phyloP scores from a whole-genome alignment of 352 stramenopile genomes.

The Phytophthora litchii region DNA sequence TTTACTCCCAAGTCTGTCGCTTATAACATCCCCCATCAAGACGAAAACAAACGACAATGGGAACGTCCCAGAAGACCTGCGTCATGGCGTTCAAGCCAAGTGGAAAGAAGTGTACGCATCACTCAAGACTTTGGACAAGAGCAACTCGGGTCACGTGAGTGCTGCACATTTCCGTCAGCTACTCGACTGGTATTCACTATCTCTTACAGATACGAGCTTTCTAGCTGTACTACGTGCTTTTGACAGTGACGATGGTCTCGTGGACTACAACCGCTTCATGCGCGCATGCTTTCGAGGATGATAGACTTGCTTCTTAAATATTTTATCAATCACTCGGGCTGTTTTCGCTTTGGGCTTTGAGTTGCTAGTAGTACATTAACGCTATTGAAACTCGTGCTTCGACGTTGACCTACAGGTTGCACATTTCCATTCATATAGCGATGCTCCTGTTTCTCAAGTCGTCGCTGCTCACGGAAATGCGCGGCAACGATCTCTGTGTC shows the following conservation, averaged over 20 bases:
- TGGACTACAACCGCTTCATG: constrained; percentile 85
- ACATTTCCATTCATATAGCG: constrained; percentile 32
- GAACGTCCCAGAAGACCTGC: constrained; percentile 48
- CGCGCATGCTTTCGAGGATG: constrained; percentile 49
- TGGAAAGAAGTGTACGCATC: constrained; percentile 80
- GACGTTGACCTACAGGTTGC: constrained; percentile 6
- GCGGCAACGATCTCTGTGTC: constrained; percentile 38
- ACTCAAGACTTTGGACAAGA: constrained; percentile 69
- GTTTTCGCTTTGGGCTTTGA: constrained; percentile 20
- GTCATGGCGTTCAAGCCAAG: constrained; percentile 60
- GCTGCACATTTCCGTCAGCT: constrained; percentile 70
- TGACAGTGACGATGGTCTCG: constrained; percentile 60
- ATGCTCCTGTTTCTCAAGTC: constrained; percentile 45
- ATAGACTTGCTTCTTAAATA: constrained; percentile 26
- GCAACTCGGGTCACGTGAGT: constrained; percentile 54
- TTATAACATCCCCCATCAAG: constrained; percentile 22
- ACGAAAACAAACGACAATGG: constrained; percentile 10
- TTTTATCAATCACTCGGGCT: constrained; percentile 18
- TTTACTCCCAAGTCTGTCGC: constrained; percentile 36
- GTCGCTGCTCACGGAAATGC: constrained; percentile 56
- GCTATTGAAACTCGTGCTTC: constrained; percentile 6
- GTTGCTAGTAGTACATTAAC: not conserved
- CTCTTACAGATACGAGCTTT: constrained; percentile 58
- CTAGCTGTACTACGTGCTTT: constrained; percentile 66
- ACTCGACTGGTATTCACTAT: constrained; percentile 74